Conservation (phyloP, 805 yeast species). For the Metschnikowia chrysomelidarum region DNA sequence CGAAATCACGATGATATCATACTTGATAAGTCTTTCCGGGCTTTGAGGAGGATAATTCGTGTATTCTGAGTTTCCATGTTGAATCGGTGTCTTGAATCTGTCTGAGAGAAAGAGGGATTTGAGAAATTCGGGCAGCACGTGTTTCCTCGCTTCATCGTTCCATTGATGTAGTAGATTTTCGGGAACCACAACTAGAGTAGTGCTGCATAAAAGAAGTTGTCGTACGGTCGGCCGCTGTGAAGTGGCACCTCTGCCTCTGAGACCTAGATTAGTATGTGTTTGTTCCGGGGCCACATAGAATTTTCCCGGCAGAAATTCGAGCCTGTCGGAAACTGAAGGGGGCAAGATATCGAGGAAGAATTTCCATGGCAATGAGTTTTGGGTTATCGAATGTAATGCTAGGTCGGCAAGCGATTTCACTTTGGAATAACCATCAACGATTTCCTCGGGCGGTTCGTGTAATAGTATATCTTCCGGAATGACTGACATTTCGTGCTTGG, state of each 20-base stretch:
- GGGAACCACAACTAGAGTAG: conserved; percentile 63
- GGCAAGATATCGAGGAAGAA: conserved; percentile 46
- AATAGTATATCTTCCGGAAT: conserved; percentile 37
- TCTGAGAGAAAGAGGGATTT: conserved; percentile 31
- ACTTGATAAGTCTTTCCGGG: conserved; percentile 35
- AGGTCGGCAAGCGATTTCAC: conserved; percentile 28
- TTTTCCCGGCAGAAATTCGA: conserved; percentile 43
- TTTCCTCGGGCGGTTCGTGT: conserved; percentile 9
- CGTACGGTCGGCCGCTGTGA: conserved; percentile 10
- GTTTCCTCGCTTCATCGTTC: conserved; percentile 57
- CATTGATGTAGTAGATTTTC: conserved; percentile 68
- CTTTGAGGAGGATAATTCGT: conserved; percentile 21
- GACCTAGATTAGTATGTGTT: conserved; percentile 19
- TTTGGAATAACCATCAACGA: neutral
- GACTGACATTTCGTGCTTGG: conserved; percentile 50
- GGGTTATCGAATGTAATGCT: conserved; percentile 43
- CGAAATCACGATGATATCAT: conserved; percentile 54
- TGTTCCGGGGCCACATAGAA: conserved; percentile 35
- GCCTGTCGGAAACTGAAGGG: conserved; percentile 30
- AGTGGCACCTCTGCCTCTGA: conserved; percentile 15
- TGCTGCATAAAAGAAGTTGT: conserved; percentile 43
- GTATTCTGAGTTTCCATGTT: conserved; percentile 17
- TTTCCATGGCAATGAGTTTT: conserved; percentile 59
- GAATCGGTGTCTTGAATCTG: conserved; percentile 26
- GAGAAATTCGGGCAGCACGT: conserved; percentile 41